Conservation (phyloP, 805 yeast species). For the Debaryomyces castellii region DNA sequence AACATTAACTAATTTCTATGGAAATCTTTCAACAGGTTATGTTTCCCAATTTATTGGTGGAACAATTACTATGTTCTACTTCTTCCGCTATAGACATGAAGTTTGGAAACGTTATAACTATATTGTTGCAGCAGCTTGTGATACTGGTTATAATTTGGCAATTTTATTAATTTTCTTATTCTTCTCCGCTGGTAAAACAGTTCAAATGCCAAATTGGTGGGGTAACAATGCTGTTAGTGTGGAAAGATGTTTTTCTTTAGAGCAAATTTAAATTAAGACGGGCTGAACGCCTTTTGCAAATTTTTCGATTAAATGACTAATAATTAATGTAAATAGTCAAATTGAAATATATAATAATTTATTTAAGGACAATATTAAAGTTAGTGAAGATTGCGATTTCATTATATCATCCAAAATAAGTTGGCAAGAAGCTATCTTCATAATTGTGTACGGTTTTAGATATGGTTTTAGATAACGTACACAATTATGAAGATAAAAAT, state of each 20-base stretch:
- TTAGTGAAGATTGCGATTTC: no score
- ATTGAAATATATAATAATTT: no score
- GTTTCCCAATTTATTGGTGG: slow-evolving; percentile 49
- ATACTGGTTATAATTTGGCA: slow-evolving; percentile 49
- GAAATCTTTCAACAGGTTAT: slow-evolving; percentile 50
- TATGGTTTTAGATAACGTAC: no score
- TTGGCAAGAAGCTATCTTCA: no score
- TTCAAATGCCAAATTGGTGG: slow-evolving; percentile 47
- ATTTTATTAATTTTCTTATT: slow-evolving; percentile 38
- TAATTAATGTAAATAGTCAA: not conserved
- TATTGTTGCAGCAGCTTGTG: slow-evolving; percentile 51
- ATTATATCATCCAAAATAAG: no score
- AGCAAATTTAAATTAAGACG: no score
- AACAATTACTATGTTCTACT: slow-evolving; percentile 47
- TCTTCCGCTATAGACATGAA: slow-evolving; percentile 35
- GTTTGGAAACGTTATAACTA: slow-evolving; percentile 47
- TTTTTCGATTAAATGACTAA: no score
- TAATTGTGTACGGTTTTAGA: no score
- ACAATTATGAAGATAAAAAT: no score
- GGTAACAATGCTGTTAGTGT: slow-evolving; percentile 45
- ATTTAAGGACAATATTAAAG: no score
- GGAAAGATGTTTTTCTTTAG: slow-evolving; percentile 46
- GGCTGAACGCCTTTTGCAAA: not conserved
- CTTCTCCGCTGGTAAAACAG: slow-evolving; percentile 20
- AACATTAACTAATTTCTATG: slow-evolving; percentile 47